Percentiles rank a stretch among this genome's conserved stretches.
Evolutionary conservation across 352 stramenopile genomes (phyloP).

Genomic region (Thalassiosira exigua): DNA sequence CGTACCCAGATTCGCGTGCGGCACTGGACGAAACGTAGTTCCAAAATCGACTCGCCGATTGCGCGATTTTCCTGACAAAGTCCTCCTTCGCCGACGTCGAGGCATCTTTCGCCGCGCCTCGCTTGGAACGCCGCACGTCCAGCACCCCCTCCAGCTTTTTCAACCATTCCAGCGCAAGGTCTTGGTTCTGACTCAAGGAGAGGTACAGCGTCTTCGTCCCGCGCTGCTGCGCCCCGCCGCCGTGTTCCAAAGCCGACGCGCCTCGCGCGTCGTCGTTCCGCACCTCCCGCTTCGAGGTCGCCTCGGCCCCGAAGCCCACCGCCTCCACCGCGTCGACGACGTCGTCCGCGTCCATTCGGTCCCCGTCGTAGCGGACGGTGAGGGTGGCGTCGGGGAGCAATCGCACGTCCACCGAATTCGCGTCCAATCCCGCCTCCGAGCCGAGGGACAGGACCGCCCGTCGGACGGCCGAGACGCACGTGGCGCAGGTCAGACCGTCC

Average conservation of each 20-base stretch:
- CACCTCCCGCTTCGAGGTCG: slow-evolving; percentile 42
- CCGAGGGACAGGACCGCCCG: slow-evolving; percentile 38
- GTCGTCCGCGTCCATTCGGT: slow-evolving; percentile 40
- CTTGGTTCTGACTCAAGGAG: slow-evolving; percentile 23
- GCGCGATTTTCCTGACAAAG: background rate
- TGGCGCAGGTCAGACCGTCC: slow-evolving; percentile 56
- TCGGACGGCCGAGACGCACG: slow-evolving; percentile 52
- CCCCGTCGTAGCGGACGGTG: slow-evolving; percentile 26
- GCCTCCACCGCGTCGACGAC: slow-evolving; percentile 69
- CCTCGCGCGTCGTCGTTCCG: background rate
- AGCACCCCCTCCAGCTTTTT: slow-evolving; percentile 29
- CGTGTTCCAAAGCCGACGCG: slow-evolving; percentile 11
- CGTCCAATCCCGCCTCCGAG: slow-evolving; percentile 23
- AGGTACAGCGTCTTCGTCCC: slow-evolving; percentile 36
- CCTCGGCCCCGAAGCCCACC: slow-evolving; percentile 67
- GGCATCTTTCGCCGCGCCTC: slow-evolving; percentile 5
- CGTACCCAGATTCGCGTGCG: slow-evolving; percentile 11
- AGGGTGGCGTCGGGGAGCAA: slow-evolving; percentile 55
- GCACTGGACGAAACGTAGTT: background rate
- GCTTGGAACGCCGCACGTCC: slow-evolving; percentile 21
- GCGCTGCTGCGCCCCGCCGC: background rate
- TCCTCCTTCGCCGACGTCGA: background rate
- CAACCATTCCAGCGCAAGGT: slow-evolving; percentile 38
- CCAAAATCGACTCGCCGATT: no score
- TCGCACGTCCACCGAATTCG: slow-evolving; percentile 44